Evolutionary conservation across 768 basidiomycete genomes (phyloP).

Genomic region (Plicaturopsis crispa): DNA sequence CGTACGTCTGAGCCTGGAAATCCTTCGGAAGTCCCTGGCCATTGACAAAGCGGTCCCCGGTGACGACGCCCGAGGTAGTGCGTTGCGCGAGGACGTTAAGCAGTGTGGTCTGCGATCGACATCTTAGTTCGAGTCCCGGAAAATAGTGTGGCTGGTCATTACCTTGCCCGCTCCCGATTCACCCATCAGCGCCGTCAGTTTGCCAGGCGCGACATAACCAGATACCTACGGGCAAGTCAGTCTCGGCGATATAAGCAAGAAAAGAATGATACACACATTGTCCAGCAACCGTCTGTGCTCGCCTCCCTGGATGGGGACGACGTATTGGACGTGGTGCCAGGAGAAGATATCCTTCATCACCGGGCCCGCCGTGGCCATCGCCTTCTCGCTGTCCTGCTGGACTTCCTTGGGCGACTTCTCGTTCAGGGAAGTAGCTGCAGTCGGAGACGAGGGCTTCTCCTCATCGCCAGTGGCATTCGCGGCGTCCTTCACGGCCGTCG

Average conservation of each 20-base stretch:
- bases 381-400: conserved; percentile 16
- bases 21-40: conserved; percentile 43
- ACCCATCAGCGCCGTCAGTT: conserved; percentile 73
- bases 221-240: too few species aligned
- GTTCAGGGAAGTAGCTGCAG: conserved; percentile 7
- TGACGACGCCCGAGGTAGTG: conserved; percentile 36
- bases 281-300: conserved; percentile 45
- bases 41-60: conserved; percentile 49
- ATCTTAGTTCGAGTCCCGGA: conserved; percentile 20
- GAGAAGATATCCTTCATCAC: conserved; percentile 63
- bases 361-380: conserved; percentile 32
- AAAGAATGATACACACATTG: too few species aligned
- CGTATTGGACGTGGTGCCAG: conserved; percentile 68
- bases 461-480: conserved; percentile 12
- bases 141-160: conserved; percentile 17
- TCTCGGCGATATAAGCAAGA: too few species aligned
- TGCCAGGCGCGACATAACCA: conserved; percentile 79
- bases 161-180: conserved; percentile 35
- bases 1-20: conserved; percentile 55
- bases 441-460: conserved; percentile 20
- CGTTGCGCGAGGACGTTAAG: conserved; percentile 52
- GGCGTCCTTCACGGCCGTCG: conserved; percentile 3
- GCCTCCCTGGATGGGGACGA: conserved; percentile 45
- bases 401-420: not conserved
- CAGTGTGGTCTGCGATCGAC: conserved; percentile 37